These are phyloP conservation scores for Colletotrichum viniferum DNA, from an alignment of 2,329 filamentous ascomycete species.

Conservation along the genomic window DNA sequence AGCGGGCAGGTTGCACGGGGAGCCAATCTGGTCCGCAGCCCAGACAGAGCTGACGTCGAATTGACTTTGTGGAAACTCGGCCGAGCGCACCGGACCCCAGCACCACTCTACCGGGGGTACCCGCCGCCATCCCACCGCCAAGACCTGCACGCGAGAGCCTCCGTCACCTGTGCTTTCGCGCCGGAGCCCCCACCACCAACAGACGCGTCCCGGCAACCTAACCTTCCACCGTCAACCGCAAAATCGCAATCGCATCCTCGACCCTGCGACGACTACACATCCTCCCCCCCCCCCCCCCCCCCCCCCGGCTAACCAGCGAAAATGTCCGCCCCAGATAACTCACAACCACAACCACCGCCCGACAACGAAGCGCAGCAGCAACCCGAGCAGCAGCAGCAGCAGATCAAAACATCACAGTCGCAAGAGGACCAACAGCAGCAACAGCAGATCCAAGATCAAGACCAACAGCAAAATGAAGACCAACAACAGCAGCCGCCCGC, in stretches of 20 bases:
- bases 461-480: neutral
- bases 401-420: neutral
- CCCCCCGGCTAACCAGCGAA: neutral
- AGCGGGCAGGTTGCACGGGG: neutral
- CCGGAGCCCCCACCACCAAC: neutral
- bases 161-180: neutral
- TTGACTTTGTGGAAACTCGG: neutral
- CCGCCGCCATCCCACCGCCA: neutral
- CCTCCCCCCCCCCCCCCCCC: neutral
- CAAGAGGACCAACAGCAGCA: neutral
- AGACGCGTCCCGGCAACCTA: neutral
- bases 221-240: neutral
- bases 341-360: neutral
- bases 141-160: neutral
- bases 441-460: neutral
- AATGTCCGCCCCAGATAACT: neutral
- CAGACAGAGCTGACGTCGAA: neutral
- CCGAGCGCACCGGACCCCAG: neutral
- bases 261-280: neutral
- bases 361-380: neutral
- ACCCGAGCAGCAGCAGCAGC: neutral
- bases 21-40: neutral
- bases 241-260: neutral
- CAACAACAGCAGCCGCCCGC: constrained; percentile 21
- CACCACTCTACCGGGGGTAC: neutral